Evolutionary conservation across 2,329 filamentous ascomycete genomes (phyloP).

Genomic region (Dactylellina haptotyla): DNA sequence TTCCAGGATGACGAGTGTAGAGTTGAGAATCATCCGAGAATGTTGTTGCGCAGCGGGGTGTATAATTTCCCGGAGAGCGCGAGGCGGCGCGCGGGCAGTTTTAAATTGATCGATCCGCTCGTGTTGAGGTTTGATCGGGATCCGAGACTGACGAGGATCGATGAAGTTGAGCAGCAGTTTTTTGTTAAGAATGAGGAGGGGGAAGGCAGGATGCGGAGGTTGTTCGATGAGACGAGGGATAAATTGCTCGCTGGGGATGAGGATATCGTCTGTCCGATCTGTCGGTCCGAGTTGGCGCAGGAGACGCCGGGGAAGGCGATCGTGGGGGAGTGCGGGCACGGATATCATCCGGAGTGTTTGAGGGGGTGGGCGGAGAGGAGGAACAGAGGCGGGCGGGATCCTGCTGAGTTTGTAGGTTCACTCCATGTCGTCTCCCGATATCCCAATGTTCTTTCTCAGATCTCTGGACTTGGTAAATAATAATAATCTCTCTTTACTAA

Average conservation of each 20-base stretch:
- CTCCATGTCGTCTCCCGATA: background rate
- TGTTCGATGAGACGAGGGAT: conserved; percentile 2
- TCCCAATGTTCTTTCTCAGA: no score
- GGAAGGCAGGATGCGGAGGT: background rate
- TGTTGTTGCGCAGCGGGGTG: conserved; percentile 10
- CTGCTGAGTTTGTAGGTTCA: conserved; percentile 27
- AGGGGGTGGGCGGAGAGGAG: conserved; percentile 13
- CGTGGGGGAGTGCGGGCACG: conserved; percentile 24
- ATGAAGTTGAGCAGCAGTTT: conserved; percentile 17
- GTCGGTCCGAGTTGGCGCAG: conserved; percentile 2
- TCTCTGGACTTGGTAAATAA: no score
- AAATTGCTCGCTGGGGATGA: conserved; percentile 6
- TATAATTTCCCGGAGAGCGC: conserved; percentile 9
- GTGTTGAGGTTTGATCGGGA: conserved; percentile 3
- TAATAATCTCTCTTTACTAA: no score
- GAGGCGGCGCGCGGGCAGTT: conserved; percentile 9
- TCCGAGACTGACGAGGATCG: conserved; percentile 6
- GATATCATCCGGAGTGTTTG: conserved; percentile 24
- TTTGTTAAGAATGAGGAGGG: conserved; percentile 13
- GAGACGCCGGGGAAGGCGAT: background rate
- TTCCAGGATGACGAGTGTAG: conserved; percentile 33
- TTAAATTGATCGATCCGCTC: conserved; percentile 30
- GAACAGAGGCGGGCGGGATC: conserved; percentile 12
- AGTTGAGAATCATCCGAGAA: conserved; percentile 22
- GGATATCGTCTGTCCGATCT: conserved; percentile 16